These are phyloP conservation scores for Pyricularia sp. DNA, from an alignment of 2,329 filamentous ascomycete species.

Conservation along the genomic window DNA sequence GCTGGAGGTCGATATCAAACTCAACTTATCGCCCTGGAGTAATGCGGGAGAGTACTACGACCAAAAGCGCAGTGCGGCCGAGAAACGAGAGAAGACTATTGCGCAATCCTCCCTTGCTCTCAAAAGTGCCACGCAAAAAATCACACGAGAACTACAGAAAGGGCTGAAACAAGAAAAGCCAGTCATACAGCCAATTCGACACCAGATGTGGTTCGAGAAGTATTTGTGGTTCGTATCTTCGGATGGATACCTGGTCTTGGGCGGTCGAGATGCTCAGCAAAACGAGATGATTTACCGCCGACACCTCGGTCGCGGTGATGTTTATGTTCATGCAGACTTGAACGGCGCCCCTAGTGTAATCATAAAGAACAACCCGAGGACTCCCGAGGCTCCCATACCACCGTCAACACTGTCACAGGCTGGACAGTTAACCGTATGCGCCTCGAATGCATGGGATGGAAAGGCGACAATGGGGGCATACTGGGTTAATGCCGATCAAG, in stretches of 20 bases:
- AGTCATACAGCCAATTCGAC: constrained; percentile 70
- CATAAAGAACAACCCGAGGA: constrained; percentile 77
- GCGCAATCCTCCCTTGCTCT: constrained; percentile 74
- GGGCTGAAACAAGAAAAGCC: constrained; percentile 88
- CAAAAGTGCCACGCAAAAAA: constrained; percentile 85
- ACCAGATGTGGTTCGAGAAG: constrained; percentile 93
- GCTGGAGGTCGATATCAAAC: constrained; percentile 74
- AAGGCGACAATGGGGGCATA: constrained; percentile 94
- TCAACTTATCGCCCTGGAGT: constrained; percentile 72
- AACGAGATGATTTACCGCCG: constrained; percentile 85
- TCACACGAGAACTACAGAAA: constrained; percentile 75
- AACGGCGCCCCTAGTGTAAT: constrained; percentile 77
- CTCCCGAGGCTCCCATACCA: constrained; percentile 76
- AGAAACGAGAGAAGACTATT: constrained; percentile 80
- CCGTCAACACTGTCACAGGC: constrained; percentile 88
- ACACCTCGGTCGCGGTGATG: constrained; percentile 78
- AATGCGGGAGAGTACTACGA: constrained; percentile 92
- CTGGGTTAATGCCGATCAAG: constrained; percentile 88
- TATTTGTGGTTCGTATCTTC: constrained; percentile 93
- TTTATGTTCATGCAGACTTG: constrained; percentile 87
- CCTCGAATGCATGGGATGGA: constrained; percentile 88
- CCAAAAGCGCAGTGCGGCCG: constrained; percentile 72
- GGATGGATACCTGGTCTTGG: constrained; percentile 87
- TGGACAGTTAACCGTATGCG: constrained; percentile 73
- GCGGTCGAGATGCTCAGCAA: constrained; percentile 79